These are phyloP conservation scores for Scedosporium dehoogii DNA, from an alignment of 2,329 filamentous ascomycete species.

Conservation along the genomic window DNA sequence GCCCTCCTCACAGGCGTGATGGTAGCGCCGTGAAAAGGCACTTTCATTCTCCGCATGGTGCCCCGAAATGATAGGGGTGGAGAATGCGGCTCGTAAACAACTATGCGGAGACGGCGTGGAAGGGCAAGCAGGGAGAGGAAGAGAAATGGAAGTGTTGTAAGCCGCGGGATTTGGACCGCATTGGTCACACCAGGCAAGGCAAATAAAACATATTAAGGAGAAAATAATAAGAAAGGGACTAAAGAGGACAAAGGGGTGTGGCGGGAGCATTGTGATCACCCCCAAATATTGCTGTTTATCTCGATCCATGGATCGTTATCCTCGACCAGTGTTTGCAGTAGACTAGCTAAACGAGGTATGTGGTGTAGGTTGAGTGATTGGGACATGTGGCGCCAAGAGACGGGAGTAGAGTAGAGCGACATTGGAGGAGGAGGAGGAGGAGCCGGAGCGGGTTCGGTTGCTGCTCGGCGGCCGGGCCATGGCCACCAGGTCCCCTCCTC, in stretches of 20 bases:
- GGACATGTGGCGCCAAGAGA: background rate
- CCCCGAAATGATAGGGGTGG: background rate
- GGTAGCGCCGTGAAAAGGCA: background rate
- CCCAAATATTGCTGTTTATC: background rate
- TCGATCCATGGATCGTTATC: background rate
- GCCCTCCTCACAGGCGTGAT: background rate
- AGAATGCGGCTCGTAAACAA: background rate
- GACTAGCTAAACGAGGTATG: background rate
- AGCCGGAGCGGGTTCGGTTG: background rate
- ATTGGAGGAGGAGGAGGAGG: background rate
- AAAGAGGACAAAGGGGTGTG: background rate
- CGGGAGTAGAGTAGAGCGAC: background rate
- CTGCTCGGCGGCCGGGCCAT: background rate
- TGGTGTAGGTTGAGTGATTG: background rate
- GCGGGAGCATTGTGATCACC: background rate
- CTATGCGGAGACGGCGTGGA: background rate
- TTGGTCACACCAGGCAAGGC: background rate
- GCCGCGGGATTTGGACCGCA: background rate
- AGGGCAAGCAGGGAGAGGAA: background rate
- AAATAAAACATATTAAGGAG: too few relatives aligned
- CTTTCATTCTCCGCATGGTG: background rate
- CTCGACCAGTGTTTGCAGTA: background rate
- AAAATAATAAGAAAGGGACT: background rate
- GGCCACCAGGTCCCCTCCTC: background rate
- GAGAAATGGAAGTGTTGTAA: background rate